phyloP scores from a whole-genome alignment of 768 basidiomycete genomes.

The Lactarius hengduanensis region DNA sequence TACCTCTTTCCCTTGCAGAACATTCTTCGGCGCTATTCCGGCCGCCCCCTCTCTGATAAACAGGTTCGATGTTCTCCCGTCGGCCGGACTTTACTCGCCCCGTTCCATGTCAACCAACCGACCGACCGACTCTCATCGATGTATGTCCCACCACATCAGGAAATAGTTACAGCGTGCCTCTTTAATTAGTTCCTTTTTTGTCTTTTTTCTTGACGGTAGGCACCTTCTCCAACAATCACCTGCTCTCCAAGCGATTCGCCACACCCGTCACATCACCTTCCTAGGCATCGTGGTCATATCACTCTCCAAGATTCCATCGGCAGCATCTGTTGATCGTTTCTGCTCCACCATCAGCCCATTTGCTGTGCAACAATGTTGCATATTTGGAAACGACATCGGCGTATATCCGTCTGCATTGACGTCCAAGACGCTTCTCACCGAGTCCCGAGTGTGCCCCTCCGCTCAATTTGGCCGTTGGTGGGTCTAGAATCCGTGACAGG shows the following conservation, averaged over 20 bases:
- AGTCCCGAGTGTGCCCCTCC: no score
- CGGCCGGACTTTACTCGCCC: constrained; percentile 26
- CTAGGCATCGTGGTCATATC: constrained; percentile 1
- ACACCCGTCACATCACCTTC: background rate
- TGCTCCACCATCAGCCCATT: background rate
- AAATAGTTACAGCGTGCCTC: background rate
- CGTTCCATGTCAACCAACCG: constrained; percentile 8
- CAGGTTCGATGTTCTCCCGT: constrained; percentile 18
- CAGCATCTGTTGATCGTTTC: background rate
- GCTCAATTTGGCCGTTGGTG: no score
- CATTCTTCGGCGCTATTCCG: constrained; percentile 24
- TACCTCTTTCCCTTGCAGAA: constrained; percentile 6
- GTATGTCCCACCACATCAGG: background rate
- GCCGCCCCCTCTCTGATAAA: background rate
- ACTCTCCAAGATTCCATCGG: background rate
- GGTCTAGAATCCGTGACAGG: constrained; percentile 18
- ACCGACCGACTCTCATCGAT: constrained; percentile 1
- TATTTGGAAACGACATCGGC: constrained; percentile 3
- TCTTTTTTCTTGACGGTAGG: background rate
- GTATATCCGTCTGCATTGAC: background rate
- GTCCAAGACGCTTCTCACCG: background rate
- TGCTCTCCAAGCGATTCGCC: constrained; percentile 2
- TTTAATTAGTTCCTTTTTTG: background rate
- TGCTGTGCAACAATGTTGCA: background rate
- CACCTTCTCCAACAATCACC: constrained; percentile 1